Percentiles rank a stretch among this genome's conserved stretches.
These are phyloP conservation scores for Trichoderma sp. DNA, from an alignment of 2,329 filamentous ascomycete genomes.

Conservation along the genomic window DNA sequence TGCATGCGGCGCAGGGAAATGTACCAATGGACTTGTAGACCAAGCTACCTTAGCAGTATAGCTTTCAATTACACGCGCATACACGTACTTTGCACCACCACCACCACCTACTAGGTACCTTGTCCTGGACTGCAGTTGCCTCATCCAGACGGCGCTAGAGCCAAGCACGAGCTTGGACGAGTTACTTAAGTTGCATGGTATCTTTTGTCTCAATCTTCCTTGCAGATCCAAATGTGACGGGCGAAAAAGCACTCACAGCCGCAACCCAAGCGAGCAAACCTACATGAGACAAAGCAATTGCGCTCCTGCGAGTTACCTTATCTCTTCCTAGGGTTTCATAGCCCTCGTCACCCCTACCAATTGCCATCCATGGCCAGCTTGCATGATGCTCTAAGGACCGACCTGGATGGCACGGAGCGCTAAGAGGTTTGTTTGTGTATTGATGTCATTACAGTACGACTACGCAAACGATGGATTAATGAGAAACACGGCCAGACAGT, in stretches of 20 bases:
- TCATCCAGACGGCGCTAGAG: background rate
- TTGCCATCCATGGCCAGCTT: background rate
- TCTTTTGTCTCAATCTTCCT: background rate
- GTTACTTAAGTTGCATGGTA: background rate
- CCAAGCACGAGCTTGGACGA: background rate
- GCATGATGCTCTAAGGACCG: conserved; percentile 1
- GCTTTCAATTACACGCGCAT: background rate
- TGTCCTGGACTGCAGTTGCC: background rate
- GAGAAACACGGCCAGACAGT: background rate
- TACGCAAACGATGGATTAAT: background rate
- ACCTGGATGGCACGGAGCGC: background rate
- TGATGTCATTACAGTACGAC: background rate
- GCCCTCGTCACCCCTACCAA: background rate
- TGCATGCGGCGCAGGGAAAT: background rate
- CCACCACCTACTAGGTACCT: background rate
- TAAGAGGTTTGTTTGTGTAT: background rate
- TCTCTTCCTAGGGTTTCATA: background rate
- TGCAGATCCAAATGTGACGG: background rate
- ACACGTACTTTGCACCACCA: background rate
- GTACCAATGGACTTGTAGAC: background rate
- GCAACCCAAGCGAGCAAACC: background rate
- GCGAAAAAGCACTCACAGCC: background rate
- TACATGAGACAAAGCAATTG: background rate
- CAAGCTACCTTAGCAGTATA: background rate
- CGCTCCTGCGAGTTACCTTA: background rate